Percentiles rank a stretch among this genome's conserved stretches.
Evolutionary conservation across 208 protist genomes (phyloP).

Genomic region (Naegleria fowleri): DNA sequence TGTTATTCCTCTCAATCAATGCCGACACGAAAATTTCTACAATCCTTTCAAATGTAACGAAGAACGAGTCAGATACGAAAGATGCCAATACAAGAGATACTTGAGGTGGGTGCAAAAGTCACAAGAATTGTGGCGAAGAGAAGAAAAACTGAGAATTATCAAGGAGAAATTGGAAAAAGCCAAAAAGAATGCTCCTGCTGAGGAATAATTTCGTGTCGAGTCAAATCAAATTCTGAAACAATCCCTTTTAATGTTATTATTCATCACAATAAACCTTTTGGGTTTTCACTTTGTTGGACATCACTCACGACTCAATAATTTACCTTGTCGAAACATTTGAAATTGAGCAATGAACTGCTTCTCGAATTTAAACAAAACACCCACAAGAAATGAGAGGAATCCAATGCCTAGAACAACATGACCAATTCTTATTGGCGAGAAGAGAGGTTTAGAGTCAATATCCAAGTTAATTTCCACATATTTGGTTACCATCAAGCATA

Average conservation of each 20-base stretch:
- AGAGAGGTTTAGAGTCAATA: neutral
- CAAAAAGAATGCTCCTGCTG: neutral
- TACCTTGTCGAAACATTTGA: neutral
- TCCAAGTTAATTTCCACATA: neutral
- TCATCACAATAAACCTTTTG: too few species aligned
- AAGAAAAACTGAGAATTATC: constrained; percentile 15
- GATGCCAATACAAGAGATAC: neutral
- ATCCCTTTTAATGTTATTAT: too few species aligned
- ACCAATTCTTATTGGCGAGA: neutral
- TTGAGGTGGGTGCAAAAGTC: neutral
- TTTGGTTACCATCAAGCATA: neutral
- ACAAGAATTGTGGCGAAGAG: neutral
- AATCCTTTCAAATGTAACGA: neutral
- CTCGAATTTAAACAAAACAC: neutral
- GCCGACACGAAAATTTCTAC: neutral
- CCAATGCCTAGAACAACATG: neutral
- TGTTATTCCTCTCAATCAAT: neutral
- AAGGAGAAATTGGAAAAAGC: neutral
- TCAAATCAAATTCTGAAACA: too few species aligned
- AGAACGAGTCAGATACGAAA: neutral
- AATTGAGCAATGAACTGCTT: neutral
- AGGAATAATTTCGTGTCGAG: neutral
- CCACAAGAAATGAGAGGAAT: neutral
- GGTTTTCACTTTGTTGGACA: too few species aligned
- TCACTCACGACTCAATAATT: too few species aligned